Percentiles rank a stretch among this genome's conserved stretches.
Evolutionary conservation across 768 basidiomycete species (phyloP).

Genomic region (Lactarius evosmus): DNA sequence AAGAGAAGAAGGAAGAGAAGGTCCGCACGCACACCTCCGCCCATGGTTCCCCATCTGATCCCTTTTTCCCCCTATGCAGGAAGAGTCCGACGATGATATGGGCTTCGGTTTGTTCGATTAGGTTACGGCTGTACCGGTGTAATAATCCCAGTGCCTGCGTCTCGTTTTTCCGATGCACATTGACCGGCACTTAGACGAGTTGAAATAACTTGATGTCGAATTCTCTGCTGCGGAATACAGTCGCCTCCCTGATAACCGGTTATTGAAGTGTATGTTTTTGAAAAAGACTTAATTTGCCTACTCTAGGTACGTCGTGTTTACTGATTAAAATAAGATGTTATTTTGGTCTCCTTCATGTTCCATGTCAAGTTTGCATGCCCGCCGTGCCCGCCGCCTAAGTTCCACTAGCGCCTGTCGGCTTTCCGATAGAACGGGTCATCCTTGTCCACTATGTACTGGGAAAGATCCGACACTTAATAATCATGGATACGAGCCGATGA

Average conservation of each 20-base stretch:
- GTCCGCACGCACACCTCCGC: constrained; percentile 37
- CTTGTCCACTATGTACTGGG: too few relatives aligned
- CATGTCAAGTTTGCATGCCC: too few relatives aligned
- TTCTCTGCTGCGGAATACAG: background rate
- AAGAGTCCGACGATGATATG: constrained; percentile 98
- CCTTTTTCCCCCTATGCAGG: constrained; percentile 42
- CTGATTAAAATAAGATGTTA: too few relatives aligned
- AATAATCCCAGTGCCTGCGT: background rate
- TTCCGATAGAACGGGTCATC: too few relatives aligned
- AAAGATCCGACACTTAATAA: background rate
- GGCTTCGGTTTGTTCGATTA: constrained; percentile 99
- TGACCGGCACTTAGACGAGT: background rate
- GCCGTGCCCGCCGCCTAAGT: too few relatives aligned
- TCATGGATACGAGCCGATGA: background rate
- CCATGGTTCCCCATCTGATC: constrained; percentile 5
- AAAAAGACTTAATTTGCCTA: too few relatives aligned
- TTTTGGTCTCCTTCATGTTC: too few relatives aligned
- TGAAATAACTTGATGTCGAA: background rate
- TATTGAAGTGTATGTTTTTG: too few relatives aligned
- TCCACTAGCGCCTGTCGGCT: too few relatives aligned
- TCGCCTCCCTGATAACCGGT: too few relatives aligned
- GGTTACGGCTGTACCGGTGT: constrained; percentile 29
- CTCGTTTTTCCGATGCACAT: constrained; percentile 4
- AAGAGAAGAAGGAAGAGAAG: constrained; percentile 87
- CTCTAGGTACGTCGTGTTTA: too few relatives aligned